Evolutionary conservation across 768 basidiomycete genomes (phyloP), one percentile per base, ranked within the genome.

Genomic region (Tubosaeta sp.): DNA sequence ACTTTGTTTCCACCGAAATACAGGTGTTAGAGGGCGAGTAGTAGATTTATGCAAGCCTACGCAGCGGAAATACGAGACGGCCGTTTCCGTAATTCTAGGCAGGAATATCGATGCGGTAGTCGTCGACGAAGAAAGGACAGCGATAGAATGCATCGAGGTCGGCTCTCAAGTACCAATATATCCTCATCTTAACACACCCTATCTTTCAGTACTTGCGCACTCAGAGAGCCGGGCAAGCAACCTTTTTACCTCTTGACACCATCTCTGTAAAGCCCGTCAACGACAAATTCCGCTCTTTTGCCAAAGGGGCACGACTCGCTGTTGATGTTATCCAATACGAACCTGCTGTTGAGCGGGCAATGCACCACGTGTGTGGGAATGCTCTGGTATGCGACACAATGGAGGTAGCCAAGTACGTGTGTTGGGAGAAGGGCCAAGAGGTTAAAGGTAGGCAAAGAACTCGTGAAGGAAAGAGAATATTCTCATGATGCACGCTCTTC

Each of bases 211-310:
- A 96, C 68, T 82, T 99, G 82, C 87, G 93, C 54, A 94, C 87
- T 53, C 93, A 96, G 69, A 87, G 94, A 31, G 84, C 89, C 0
- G 96, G 95, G 1, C 91, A 94, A 70, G 95, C 95, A 12, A 99
- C 96, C 0, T 98, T 98, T 73, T 88, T 99, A 41, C 96, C 96
- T 0, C 84, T 99, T n/a, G 95, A 98, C 67, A 94, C 93, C 9
- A 95, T 98, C 58, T 90, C 93, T 63, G 87, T 87, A 30, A 97
- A 95, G 67, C 85, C 93, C 2, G 77, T 93, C 56, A 93, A 94
- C 57, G 96, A 98, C 71, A 94, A 93, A 67, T 93, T 90, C 71
- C 85, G 96, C 21, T 86, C 87, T 6, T 91, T 94, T 62, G 90
- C 87, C 3, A 90, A 92, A 59, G 90, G 90, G 0, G 88, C 90